Base-by-base conservation (phyloP, 495 filamentous ascomycete genomes). In the Tetracladium marchalianum region DNA sequence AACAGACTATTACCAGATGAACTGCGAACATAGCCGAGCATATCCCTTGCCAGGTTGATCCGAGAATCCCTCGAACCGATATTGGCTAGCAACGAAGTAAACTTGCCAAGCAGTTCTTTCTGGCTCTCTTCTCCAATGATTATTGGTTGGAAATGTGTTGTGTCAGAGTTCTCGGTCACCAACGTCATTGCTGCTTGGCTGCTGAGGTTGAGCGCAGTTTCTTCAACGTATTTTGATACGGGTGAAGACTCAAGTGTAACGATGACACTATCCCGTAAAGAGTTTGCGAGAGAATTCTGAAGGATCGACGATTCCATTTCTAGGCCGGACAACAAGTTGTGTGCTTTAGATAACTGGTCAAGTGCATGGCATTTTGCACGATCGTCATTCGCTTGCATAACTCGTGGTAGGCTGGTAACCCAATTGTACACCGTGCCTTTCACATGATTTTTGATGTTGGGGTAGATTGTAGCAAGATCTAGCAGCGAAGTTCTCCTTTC, bases 311-410 rank as follows among this genome's bases (percentile, higher is more conserved):
- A 83, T 41, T 81, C 81, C n/a, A 80, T 65, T 24, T 77, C 75
- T 24, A 83, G 62, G 11, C 77, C 71, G 4, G 71, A 72, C 4
- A 94, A 66, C 7, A 95, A 59, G n/a, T 76, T 69, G 47, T 81
- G 84, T 0, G 84, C 80, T 35, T 80, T 77, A 4, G 81, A 78
- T 35, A 97, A 76, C 50, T 85, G 82, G 31, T 74, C 69, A 41
- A 95, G 76, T 15, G 78, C 80, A 54, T 75, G 73, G 35, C 79
- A 71, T 57, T 92, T 94, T 31, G 78, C 64, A 7, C 64, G 71
- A 51, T 96, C 87, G 45, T 99, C 90, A 45, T 78, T 84, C 18
- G 80, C 78, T 59, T 89, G 85, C 77, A 96, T 92, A 10, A 85
- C 63, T 33, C 87, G 73, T 3, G 93, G 84, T 22, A 97, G 74